A percentile compares a stretch with the other conserved stretches of the same genome.
Conservation (phyloP, 495 filamentous ascomycete genomes). For the Neurospora sp. region DNA sequence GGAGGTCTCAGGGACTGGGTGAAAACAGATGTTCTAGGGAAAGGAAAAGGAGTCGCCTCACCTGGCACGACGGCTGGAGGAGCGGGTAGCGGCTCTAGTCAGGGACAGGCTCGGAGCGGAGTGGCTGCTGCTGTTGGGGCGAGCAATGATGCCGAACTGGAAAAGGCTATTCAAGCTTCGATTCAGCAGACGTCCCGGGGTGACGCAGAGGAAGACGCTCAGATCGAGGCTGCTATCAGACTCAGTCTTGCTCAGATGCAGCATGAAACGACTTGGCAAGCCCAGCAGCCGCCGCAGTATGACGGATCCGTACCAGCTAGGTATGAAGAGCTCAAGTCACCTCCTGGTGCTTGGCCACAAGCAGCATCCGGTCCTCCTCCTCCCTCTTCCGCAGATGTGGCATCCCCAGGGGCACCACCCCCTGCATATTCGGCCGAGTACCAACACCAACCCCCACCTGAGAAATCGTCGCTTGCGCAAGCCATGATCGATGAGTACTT, state of each 20-base stretch:
- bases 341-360: not conserved
- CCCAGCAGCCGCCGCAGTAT: slow-evolving; percentile 7
- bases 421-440: not conserved
- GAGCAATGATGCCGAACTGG: slow-evolving; percentile 44
- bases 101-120: not conserved
- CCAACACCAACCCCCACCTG: not conserved
- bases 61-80: slow-evolving; percentile 21
- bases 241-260: slow-evolving; percentile 56
- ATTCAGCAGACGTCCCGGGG: slow-evolving; percentile 59
- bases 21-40: slow-evolving; percentile 8
- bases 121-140: not conserved
- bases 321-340: not conserved
- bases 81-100: slow-evolving; percentile 7
- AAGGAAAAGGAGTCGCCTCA: not conserved
- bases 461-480: not conserved
- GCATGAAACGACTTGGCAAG: slow-evolving; percentile 24
- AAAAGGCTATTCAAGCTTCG: slow-evolving; percentile 57
- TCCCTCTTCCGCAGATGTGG: not conserved
- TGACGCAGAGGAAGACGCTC: slow-evolving; percentile 53
- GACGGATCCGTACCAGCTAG: not conserved
- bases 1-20: not conserved
- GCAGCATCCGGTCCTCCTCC: slow-evolving; percentile 2
- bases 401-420: not conserved
- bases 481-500: slow-evolving; percentile 17
- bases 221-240: slow-evolving; percentile 58